Percentiles rank a stretch among this genome's conserved stretches.
phyloP scores from a whole-genome alignment of 169 alveolate genomes.

The Toxoplasma gondii region DNA sequence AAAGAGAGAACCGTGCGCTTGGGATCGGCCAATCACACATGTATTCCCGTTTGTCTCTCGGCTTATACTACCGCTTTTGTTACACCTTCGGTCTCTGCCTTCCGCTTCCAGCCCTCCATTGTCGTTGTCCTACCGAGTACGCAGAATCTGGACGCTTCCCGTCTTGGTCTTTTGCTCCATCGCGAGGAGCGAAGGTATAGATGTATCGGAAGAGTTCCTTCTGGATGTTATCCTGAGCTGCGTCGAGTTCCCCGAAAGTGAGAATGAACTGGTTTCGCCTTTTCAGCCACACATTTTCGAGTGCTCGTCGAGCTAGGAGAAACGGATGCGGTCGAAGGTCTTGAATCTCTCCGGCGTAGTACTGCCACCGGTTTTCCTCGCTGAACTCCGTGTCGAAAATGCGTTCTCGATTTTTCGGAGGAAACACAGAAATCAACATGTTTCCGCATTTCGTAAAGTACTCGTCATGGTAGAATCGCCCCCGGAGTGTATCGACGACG shows the following conservation, averaged over 20 bases:
- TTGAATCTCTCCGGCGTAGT: slow-evolving; percentile 46
- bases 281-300: slow-evolving; percentile 40
- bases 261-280: slow-evolving; percentile 57
- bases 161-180: background rate
- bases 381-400: slow-evolving; percentile 43
- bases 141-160: background rate
- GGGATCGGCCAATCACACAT: no score
- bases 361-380: slow-evolving; percentile 35
- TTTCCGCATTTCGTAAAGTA: slow-evolving; percentile 55
- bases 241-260: slow-evolving; percentile 51
- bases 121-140: background rate
- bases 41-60: no score
- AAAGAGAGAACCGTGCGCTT: no score
- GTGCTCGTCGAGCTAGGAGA: slow-evolving; percentile 59
- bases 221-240: slow-evolving; percentile 53
- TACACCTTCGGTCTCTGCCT: no score
- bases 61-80: no score
- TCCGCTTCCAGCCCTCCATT: background rate
- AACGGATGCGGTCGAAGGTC: slow-evolving; percentile 59
- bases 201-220: slow-evolving; percentile 43
- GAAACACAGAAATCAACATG: slow-evolving; percentile 53
- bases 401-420: slow-evolving; percentile 14
- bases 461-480: slow-evolving; percentile 40
- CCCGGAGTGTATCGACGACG: slow-evolving; percentile 49
- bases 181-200: background rate